Conservation (phyloP, 495 filamentous ascomycete genomes). For the Thozetella sp. region DNA sequence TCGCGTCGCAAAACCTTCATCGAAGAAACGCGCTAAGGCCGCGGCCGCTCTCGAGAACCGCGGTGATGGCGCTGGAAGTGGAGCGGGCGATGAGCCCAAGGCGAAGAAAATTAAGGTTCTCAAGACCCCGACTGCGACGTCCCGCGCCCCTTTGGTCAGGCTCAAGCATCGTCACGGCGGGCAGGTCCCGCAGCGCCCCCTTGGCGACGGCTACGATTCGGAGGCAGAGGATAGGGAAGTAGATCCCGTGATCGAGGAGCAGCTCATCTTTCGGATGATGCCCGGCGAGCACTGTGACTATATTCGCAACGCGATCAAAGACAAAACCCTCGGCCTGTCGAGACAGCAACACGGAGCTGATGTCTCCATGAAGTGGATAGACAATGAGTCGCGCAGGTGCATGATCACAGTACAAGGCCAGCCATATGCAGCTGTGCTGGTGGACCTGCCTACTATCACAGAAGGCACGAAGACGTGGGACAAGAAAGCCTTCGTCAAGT, state of each 20-base stretch:
- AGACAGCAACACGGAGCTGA: constrained; percentile 64
- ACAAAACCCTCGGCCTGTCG: constrained; percentile 70
- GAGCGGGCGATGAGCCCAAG: constrained; percentile 18
- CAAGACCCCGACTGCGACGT: constrained; percentile 14
- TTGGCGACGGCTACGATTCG: constrained; percentile 93
- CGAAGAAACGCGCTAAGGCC: constrained; percentile 45
- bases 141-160: not conserved
- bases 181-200: constrained; percentile 60
- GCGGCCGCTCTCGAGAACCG: constrained; percentile 45
- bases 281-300: constrained; percentile 85
- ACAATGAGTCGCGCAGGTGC: constrained; percentile 72
- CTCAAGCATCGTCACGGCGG: constrained; percentile 42
- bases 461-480: constrained; percentile 98
- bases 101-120: constrained; percentile 44
- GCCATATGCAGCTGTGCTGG: constrained; percentile 77
- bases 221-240: constrained; percentile 87
- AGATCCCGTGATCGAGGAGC: constrained; percentile 85
- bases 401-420: constrained; percentile 68
- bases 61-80: constrained; percentile 25
- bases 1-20: constrained; percentile 44
- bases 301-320: constrained; percentile 68
- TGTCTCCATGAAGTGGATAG: constrained; percentile 78
- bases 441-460: constrained; percentile 89
- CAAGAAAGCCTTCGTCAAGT: constrained; percentile 87
- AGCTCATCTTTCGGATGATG: constrained; percentile 86